Evolutionary conservation across 495 filamentous ascomycete species (phyloP), one percentile per base, ranked within the genome.

Genomic region (Podospora fimiseda): DNA sequence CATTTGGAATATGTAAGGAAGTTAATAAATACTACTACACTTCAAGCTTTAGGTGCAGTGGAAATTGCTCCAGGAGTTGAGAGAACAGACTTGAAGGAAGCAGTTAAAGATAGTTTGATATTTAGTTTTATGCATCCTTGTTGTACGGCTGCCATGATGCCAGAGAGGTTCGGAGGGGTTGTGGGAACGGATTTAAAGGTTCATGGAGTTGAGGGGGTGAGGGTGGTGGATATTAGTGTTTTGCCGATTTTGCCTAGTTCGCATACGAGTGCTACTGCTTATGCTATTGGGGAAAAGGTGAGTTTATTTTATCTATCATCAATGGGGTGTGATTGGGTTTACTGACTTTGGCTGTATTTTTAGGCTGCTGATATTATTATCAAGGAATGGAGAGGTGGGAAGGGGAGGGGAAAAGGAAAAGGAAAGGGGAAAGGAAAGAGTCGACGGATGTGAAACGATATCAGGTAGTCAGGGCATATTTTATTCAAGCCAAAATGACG

Each of bases 91-190:
- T 24, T 61, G 43, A 18, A 13, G 21, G 42, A 47, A 16, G 61
- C 36, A 5, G 27, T 60, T 15, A 43, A 53, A 24, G 33, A 51
- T 36, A 20, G 15, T 11, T 50, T 38, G 8, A 20, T 52, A 3
- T 22, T 57, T 18, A 49, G 41, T 19, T 63, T 57, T 21, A 43
- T 52, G 45, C 60, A 63, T 42, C 60, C 60, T 3, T 63, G 60
- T 46, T 75, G 77, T 22, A 81, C 80, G 1, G 71, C 72, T 41
- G 73, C 74, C 2, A 81, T 80, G 78, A 61, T 82, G 62, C 79
- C 80, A 0, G 64, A 63, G 30, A 65, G 68, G 33, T 57, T 72
- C 0, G 78, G 79, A 15, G 80, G 80, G 3, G 71, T 75, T 1
- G 72, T 75, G 13, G 65, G 67, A 18, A 39, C 63, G 48, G 59